phyloP scores from a whole-genome alignment of 352 stramenopile species.

The Aphanomyces euteiches region DNA sequence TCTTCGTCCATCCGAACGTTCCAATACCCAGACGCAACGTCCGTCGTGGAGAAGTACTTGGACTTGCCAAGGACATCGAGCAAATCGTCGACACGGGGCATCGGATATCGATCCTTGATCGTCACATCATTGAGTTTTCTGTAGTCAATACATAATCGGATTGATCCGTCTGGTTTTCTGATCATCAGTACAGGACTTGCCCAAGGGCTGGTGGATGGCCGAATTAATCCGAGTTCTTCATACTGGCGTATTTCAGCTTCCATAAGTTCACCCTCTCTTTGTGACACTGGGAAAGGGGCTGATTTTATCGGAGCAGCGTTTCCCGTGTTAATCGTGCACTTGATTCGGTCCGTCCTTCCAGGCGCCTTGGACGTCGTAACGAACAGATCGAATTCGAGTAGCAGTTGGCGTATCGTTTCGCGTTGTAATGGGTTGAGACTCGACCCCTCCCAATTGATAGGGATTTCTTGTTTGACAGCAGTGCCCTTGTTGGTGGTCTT shows the following conservation, averaged over 20 bases:
- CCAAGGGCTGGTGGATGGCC: background rate
- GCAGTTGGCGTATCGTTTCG: background rate
- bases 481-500: no score
- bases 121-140: background rate
- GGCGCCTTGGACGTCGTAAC: background rate
- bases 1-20: constrained; percentile 1
- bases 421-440: background rate
- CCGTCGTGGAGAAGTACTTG: background rate
- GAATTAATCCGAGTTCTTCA: background rate
- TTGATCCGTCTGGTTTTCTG: background rate
- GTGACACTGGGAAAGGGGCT: background rate
- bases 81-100: background rate
- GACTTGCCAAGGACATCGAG: background rate
- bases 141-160: background rate
- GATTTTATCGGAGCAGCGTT: background rate
- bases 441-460: background rate
- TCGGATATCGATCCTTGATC: background rate
- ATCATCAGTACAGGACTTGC: background rate
- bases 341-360: background rate
- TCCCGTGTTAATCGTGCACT: background rate
- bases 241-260: background rate
- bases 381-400: background rate
- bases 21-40: background rate
- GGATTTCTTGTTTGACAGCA: background rate
- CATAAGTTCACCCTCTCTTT: background rate